phyloP scores from a whole-genome alignment of 2,329 filamentous ascomycete genomes.

The Cadophora sp. region DNA sequence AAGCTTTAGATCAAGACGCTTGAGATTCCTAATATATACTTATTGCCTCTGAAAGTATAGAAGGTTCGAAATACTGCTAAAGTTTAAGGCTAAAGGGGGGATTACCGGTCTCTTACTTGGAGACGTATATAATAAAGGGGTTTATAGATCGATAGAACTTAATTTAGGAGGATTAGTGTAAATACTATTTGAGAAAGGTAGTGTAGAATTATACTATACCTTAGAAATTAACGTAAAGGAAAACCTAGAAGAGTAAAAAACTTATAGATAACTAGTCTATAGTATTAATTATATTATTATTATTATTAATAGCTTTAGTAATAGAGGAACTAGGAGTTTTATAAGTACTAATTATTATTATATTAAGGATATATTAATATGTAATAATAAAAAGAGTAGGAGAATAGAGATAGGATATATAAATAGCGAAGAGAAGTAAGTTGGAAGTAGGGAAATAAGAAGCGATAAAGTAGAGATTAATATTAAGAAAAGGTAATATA shows the following conservation, averaged over 20 bases:
- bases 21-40: slow-evolving; percentile 26
- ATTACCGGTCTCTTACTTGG: slow-evolving; percentile 24
- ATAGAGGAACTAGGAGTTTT: slow-evolving; percentile 8
- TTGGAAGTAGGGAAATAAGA: background rate
- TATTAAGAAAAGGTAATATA: background rate
- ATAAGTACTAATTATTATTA: slow-evolving; percentile 20
- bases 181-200: too few relatives aligned
- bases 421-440: background rate
- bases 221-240: background rate
- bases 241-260: background rate
- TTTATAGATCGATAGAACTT: background rate
- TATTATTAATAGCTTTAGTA: background rate
- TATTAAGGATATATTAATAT: background rate
- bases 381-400: background rate
- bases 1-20: slow-evolving; percentile 28
- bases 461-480: background rate
- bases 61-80: slow-evolving; percentile 25
- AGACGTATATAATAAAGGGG: slow-evolving; percentile 27
- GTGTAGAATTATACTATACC: too few relatives aligned
- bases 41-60: slow-evolving; percentile 25
- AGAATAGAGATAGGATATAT: background rate
- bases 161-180: too few relatives aligned
- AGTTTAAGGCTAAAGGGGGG: slow-evolving; percentile 20
- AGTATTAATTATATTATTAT: background rate
- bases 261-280: background rate